Evolutionary conservation across 2,329 filamentous ascomycete species (phyloP).

Genomic region (Aspergillus sp.): DNA sequence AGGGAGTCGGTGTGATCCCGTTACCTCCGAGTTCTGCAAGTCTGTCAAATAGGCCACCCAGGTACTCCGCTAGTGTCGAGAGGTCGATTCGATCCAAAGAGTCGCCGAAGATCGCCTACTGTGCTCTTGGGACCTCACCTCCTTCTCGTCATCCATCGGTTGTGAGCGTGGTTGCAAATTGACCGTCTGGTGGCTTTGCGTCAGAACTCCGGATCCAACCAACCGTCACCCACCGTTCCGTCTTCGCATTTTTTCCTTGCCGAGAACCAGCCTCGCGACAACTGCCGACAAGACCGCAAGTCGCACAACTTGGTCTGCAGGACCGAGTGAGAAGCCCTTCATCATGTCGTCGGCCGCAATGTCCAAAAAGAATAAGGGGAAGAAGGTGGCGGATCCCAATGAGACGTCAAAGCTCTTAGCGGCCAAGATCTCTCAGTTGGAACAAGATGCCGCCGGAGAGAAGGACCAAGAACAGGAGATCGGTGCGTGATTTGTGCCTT

Average conservation of each 20-base stretch:
- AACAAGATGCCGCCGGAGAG: constrained; percentile 88
- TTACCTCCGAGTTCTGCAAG: constrained; percentile 32
- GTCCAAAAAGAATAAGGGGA: constrained; percentile 77
- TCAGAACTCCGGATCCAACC: constrained; percentile 17
- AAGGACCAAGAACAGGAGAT: constrained; percentile 97
- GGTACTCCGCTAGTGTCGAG: constrained; percentile 22
- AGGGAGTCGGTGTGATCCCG: constrained; percentile 18
- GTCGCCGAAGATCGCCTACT: constrained; percentile 5
- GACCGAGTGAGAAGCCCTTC: constrained; percentile 12
- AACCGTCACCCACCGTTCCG: constrained; percentile 20
- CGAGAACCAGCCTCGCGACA: constrained; percentile 44
- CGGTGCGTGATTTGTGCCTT: constrained; percentile 57
- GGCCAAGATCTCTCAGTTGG: constrained; percentile 91
- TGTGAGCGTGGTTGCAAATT: neutral
- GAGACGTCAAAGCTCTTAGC: constrained; percentile 90
- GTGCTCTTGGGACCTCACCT: neutral
- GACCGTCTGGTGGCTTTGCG: constrained; percentile 9
- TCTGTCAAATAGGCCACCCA: constrained; percentile 24
- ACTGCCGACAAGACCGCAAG: constrained; percentile 46
- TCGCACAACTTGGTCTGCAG: constrained; percentile 21
- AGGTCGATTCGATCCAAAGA: constrained; percentile 9
- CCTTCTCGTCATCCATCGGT: neutral
- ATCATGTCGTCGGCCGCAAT: constrained; percentile 51
- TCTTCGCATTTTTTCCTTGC: constrained; percentile 33
- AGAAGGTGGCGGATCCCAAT: constrained; percentile 79